A percentile compares a stretch with the other conserved stretches of the same genome.
These are phyloP conservation scores for Trichoderma guizhouense DNA, from an alignment of 2,329 filamentous ascomycete genomes.

Conservation along the genomic window DNA sequence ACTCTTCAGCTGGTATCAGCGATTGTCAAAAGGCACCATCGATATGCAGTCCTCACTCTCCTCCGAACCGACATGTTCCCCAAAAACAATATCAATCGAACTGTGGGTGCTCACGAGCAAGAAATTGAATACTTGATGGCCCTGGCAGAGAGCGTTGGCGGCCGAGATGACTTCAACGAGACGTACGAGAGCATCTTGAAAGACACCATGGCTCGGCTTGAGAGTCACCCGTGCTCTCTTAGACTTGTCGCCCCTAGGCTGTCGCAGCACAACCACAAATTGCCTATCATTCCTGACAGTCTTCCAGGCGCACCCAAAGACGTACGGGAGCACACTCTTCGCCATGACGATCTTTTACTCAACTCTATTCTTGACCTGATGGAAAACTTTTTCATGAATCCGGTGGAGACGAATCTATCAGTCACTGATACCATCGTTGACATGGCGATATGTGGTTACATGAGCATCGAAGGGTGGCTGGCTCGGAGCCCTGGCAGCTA, in stretches of 20 bases:
- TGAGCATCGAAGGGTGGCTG: constrained; percentile 88
- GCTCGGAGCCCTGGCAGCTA: constrained; percentile 67
- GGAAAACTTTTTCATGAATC: constrained; percentile 81
- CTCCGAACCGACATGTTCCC: constrained; percentile 63
- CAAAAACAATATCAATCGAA: constrained; percentile 56
- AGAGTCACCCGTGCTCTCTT: constrained; percentile 70
- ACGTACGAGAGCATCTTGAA: constrained; percentile 69
- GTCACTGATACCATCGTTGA: constrained; percentile 81
- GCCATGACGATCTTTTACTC: constrained; percentile 59
- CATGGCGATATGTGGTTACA: constrained; percentile 78
- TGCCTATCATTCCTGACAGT: constrained; percentile 53
- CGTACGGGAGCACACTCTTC: constrained; percentile 59
- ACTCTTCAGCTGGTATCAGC: constrained; percentile 84
- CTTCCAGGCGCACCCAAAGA: constrained; percentile 60
- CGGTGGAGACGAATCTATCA: constrained; percentile 84
- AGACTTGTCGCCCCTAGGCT: constrained; percentile 62
- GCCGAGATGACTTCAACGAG: constrained; percentile 67
- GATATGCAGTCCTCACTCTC: constrained; percentile 76
- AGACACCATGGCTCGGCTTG: constrained; percentile 66
- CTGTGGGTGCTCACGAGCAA: constrained; percentile 69
- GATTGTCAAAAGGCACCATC: constrained; percentile 82
- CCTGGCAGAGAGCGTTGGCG: constrained; percentile 65
- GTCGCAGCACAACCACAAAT: constrained; percentile 53
- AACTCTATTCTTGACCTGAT: constrained; percentile 68
- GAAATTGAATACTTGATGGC: constrained; percentile 70